Evolutionary conservation across 306 rosid genomes (phyloP).

Genomic region (Potentilla sterilis): DNA sequence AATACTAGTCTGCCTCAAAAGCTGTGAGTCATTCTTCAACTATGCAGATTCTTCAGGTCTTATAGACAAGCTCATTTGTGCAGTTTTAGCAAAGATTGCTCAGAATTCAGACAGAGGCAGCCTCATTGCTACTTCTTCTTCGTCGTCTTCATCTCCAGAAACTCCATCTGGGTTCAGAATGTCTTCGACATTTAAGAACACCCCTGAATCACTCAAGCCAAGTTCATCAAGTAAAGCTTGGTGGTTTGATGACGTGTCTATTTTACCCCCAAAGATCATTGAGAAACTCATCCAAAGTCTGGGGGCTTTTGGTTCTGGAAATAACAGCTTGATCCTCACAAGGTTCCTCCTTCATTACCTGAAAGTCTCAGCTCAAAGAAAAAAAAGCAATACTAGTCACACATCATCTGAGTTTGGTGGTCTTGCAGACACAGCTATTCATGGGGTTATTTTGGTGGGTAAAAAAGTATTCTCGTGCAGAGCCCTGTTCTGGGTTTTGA

Average conservation of each 20-base stretch:
- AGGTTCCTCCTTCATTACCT: slow-evolving; percentile 68
- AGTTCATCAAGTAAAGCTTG: slow-evolving; percentile 45
- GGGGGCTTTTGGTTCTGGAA: slow-evolving; percentile 44
- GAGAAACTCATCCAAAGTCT: slow-evolving; percentile 45
- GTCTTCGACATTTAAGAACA: slow-evolving; percentile 42
- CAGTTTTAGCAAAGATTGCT: slow-evolving; percentile 48
- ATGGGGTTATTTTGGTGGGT: slow-evolving; percentile 52
- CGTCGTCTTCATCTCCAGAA: slow-evolving; percentile 61
- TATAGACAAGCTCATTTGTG: slow-evolving; percentile 56
- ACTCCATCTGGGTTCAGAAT: slow-evolving; percentile 31
- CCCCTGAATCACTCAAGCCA: slow-evolving; percentile 45
- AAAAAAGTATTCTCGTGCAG: slow-evolving; percentile 57
- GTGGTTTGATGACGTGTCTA: slow-evolving; percentile 77
- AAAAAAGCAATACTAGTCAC: slow-evolving; percentile 18
- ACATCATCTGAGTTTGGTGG: slow-evolving; percentile 35
- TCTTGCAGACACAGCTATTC: slow-evolving; percentile 60
- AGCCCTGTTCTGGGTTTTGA: slow-evolving; percentile 58
- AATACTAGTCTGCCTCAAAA: slow-evolving; percentile 41
- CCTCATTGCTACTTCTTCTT: slow-evolving; percentile 27
- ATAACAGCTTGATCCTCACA: slow-evolving; percentile 53
- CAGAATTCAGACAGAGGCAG: slow-evolving; percentile 43
- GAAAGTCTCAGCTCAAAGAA: slow-evolving; percentile 36
- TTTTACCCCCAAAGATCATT: slow-evolving; percentile 57
- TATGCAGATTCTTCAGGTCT: slow-evolving; percentile 53
- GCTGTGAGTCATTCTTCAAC: slow-evolving; percentile 33